These are phyloP conservation scores for Neonectria magnoliae DNA, from an alignment of 2,329 filamentous ascomycete species.

Conservation along the genomic window DNA sequence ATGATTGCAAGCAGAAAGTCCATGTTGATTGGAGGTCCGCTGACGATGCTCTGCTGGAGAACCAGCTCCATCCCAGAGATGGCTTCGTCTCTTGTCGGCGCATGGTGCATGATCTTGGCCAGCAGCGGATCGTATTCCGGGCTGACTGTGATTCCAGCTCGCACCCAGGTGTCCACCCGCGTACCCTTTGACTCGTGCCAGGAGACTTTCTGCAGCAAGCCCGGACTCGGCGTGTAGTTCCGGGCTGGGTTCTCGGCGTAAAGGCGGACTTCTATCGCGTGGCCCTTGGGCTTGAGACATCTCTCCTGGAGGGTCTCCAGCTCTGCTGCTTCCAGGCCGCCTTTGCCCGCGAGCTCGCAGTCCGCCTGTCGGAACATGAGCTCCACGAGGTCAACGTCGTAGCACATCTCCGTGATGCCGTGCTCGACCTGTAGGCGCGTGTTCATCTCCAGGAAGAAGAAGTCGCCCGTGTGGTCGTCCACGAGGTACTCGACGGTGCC, in stretches of 20 bases:
- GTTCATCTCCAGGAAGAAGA: constrained; percentile 66
- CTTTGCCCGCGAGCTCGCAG: constrained; percentile 24
- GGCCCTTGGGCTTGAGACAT: constrained; percentile 34
- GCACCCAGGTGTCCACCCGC: constrained; percentile 71
- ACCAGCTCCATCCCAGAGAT: constrained; percentile 58
- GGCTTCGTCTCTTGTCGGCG: constrained; percentile 42
- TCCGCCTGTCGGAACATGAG: constrained; percentile 51
- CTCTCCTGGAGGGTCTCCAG: constrained; percentile 28
- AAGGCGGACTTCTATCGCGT: constrained; percentile 50
- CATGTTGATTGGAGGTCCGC: constrained; percentile 57
- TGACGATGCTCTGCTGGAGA: constrained; percentile 46
- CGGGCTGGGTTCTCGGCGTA: constrained; percentile 62
- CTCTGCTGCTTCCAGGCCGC: constrained; percentile 16
- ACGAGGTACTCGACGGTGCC: constrained; percentile 67
- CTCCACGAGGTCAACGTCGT: constrained; percentile 75
- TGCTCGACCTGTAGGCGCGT: constrained; percentile 80
- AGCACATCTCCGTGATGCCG: constrained; percentile 81
- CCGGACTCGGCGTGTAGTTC: constrained; percentile 67
- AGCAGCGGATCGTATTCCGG: constrained; percentile 68
- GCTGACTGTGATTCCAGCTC: constrained; percentile 64
- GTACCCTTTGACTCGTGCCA: constrained; percentile 60
- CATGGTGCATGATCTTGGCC: constrained; percentile 68
- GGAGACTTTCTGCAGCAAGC: constrained; percentile 64
- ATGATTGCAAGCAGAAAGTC: constrained; percentile 64
- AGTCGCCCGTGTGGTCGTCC: constrained; percentile 68